Evolutionary conservation across 2,329 filamentous ascomycete genomes (phyloP), one percentile per base, ranked within the genome.

Genomic region (Trematosphaeria pertusa): DNA sequence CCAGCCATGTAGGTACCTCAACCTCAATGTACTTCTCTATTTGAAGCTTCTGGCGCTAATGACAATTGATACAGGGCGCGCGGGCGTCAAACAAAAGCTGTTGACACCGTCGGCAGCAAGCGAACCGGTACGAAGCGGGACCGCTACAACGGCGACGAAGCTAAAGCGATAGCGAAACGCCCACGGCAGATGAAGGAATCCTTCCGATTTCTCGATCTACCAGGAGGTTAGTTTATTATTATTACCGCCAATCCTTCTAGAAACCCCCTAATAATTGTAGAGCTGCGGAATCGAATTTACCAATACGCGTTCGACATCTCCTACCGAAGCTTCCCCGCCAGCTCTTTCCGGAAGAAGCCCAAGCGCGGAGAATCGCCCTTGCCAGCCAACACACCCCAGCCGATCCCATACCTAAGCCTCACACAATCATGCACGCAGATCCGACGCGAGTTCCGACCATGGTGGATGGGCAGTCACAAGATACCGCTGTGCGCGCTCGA

Each of bases 271-370:
- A 1, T 9, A 11, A 33, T 2, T 17, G 2, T 19, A 67, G 64
- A 67, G 43, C 39, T 66, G 1, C 56, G 56, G 7, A 65, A 68
- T 20, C 57, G 39, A 1, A 54, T 68, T 3, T 68, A 67, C 19
- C 55, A 58, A 12, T 19, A 50, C 11, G 55, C 56, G 8, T 35
- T 26, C 9, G 52, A 54, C 18, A 40, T 43, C 8, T 43, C 57
- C 2, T 10, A 47, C 5, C 43, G 40, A 5, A 44, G 33, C 15
- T 65, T 61, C 28, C 61, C 61, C 12, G 40, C 28, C 9, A 52
- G 19, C 7, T 24, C 28, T n/a, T 46, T 46, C 17, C 21, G 8
- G 2, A 40, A 35, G n/a, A 32, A 46, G 17, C 30, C 35, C 4
- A 38, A 46, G 17, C 36, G 24, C n/a, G 10, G 31, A 19, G 37